Conservation (phyloP, 164 flowering plant genomes). For the Aristolochia contorta region DNA sequence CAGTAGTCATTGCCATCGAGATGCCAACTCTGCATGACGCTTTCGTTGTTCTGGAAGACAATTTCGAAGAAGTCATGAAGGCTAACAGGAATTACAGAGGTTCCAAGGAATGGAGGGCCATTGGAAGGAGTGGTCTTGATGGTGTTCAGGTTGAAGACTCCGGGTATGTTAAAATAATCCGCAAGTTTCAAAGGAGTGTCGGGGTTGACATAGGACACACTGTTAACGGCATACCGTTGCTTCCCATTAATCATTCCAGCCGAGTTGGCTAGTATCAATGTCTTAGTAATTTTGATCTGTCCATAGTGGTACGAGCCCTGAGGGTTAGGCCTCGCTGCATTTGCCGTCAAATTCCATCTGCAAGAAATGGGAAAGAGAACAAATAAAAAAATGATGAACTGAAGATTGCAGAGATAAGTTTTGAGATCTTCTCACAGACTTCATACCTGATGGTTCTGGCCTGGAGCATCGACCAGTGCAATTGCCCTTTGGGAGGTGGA, state of each 20-base stretch:
- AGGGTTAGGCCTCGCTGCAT: conserved; percentile 59
- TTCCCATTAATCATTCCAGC: conserved; percentile 30
- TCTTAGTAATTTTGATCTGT: conserved; percentile 24
- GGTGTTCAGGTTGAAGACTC: conserved; percentile 36
- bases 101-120: conserved; percentile 26
- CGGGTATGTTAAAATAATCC: conserved; percentile 52
- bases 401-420: background rate
- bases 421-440: background rate
- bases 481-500: conserved; percentile 22
- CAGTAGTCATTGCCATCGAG: conserved; percentile 51
- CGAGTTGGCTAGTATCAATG: conserved; percentile 33
- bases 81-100: conserved; percentile 31
- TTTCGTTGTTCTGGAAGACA: conserved; percentile 67
- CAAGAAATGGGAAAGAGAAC: background rate
- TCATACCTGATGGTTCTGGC: conserved; percentile 41
- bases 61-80: conserved; percentile 55
- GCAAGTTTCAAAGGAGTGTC: conserved; percentile 67
- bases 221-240: conserved; percentile 45
- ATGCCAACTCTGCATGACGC: conserved; percentile 60
- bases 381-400: background rate
- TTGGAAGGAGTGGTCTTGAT: conserved; percentile 25
- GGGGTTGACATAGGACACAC: conserved; percentile 44
- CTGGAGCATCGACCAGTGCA: conserved; percentile 39
- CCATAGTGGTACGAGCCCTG: conserved; percentile 63
- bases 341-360: conserved; percentile 55